Base-by-base conservation (phyloP, 176 grass and related monocot species). In the Musa itinerans region DNA sequence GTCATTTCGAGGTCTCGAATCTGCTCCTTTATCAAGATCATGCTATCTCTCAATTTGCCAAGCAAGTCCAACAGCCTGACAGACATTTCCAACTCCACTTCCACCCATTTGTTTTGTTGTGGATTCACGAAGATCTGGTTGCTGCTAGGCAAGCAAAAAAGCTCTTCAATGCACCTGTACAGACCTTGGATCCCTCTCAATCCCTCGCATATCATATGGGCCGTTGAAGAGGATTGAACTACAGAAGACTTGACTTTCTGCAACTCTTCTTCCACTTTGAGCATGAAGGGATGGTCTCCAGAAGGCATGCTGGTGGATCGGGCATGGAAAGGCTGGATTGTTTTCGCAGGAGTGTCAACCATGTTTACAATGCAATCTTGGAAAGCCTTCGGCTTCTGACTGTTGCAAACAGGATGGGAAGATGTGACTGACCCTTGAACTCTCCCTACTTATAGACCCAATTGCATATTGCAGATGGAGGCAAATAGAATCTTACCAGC, bases 21-120 rank as follows among this genome's bases (percentile, higher is more conserved):
- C 10, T 76, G 74, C 25, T 50, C 56, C 43, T 49, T 76, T 9
- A 50, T 76, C 62, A 25, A 3, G 15, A 11, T 10, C 56, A 63
- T 43, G 55, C 43, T 57, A 76, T 76, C 55, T 19, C 52, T 63
- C 56, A 76, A 43, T 13, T 12, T 20, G 14, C 54, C 22, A 62
- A 55, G 57, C 55, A 76, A 12, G n/a, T 76, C 56, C 27, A 63
- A 50, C 19, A 76, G 16, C 57, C 55, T 76, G 3, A 76, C 29
- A 49, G 74, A 76, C 4, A 24, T 19, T n/a, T 63, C 56, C 74
- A 51, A 58, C 74, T 76, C 74, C n/a, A 62, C 16, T 62, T 59
- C 65, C 12, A 29, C 15, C 65, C 24, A 68, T 68, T 68, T 24
- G 25, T 68, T 68, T 26, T 68, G 24, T 29, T 68, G 24, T 68